Evolutionary conservation across 225 moss, liverwort and hornwort genomes (phyloP), one percentile per base, ranked within the genome.

Genomic region (Sphagnum tenellum): DNA sequence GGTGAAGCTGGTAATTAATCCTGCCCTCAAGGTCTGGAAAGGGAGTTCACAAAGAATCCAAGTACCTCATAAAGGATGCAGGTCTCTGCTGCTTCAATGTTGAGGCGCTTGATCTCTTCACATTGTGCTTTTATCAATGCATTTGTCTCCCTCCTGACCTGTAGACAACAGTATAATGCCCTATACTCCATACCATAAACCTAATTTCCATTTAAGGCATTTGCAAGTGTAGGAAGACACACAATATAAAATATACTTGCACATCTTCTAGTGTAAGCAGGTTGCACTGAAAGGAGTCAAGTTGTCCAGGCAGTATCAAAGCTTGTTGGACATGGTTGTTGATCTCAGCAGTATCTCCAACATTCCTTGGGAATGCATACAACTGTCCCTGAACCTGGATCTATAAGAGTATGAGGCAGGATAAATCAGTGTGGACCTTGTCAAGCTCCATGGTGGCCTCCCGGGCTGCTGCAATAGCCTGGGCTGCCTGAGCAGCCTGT

Each of bases 381-480:
- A 7, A 2, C 45, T 45, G 11, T 56, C n/a, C 10, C 14, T 48
- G 48, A 47, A 44, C 4, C 50, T 56, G n/a, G n/a, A 9, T 9
- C n/a, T n/a, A 9, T 56, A n/a, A 56, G n/a, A n/a, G 55, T 9
- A 9, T 1, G n/a, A 56, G 9, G 55, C 9, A 56, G 52, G 52
- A 5, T 9, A 52, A 6, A 52, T 52, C 52, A 52, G 52, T 52
- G 29, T 72, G 62, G 63, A 89, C 91, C 91, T 91, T 84, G 73
- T 91, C 91, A 60, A 91, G 89, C 67, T 89, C 86, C 91, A 91
- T 91, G 3, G 89, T 91, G 29, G 89, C 91, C 64, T 89, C 86
- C 46, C 91, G 78, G 10, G 91, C 91, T 62, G 84, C 76, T 45
- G 89, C 67, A 71, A 91, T 76, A 67, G 91, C 86, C 69, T 87